phyloP scores from a whole-genome alignment of 805 yeast genomes.

The Saturnispora dispora region DNA sequence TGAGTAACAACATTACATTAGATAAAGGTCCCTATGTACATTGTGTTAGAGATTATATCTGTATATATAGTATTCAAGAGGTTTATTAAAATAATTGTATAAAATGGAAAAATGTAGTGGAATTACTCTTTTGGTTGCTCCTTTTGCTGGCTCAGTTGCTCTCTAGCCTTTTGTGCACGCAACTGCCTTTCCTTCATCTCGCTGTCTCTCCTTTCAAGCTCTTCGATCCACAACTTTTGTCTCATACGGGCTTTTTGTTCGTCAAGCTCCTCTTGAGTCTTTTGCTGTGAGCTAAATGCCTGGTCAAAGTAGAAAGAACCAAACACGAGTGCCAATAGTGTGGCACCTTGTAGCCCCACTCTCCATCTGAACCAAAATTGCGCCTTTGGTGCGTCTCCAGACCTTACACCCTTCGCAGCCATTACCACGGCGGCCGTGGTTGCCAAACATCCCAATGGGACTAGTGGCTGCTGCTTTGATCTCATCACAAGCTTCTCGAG shows the following conservation, averaged over 20 bases:
- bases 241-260: slow-evolving; percentile 76
- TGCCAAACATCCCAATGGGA: slow-evolving; percentile 71
- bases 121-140: not conserved
- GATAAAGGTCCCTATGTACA: not conserved
- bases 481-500: slow-evolving; percentile 50
- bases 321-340: slow-evolving; percentile 69
- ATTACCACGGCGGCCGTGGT: slow-evolving; percentile 75
- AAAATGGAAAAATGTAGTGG: not conserved
- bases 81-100: not conserved
- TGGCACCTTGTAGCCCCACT: slow-evolving; percentile 77
- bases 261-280: slow-evolving; percentile 53
- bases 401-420: slow-evolving; percentile 67
- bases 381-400: slow-evolving; percentile 66
- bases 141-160: slow-evolving; percentile 11
- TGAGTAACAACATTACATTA: not conserved
- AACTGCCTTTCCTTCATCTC: slow-evolving; percentile 58
- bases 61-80: not conserved
- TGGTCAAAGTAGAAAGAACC: slow-evolving; percentile 68
- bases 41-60: not conserved
- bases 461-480: slow-evolving; percentile 80
- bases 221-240: slow-evolving; percentile 83
- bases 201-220: slow-evolving; percentile 76
- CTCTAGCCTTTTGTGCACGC: slow-evolving; percentile 57
- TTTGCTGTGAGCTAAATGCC: slow-evolving; percentile 32
- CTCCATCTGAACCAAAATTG: slow-evolving; percentile 87